A percentile compares a stretch with the other conserved stretches of the same genome.
phyloP scores from a whole-genome alignment of 2,329 filamentous ascomycete species.

The Diaporthe capsici region DNA sequence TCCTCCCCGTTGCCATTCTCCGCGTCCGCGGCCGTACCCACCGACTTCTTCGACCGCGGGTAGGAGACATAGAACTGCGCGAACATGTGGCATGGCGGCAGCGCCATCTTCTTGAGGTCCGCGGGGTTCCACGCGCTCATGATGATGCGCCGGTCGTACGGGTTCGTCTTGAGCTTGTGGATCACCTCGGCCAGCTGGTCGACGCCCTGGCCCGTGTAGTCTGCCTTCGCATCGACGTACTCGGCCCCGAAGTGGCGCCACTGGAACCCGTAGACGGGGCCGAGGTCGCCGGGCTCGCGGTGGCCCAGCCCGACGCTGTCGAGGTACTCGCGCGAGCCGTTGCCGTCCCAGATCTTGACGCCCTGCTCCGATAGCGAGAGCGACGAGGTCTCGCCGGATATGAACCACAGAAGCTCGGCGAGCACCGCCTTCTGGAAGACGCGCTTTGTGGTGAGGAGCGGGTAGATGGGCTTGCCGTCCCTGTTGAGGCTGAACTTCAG shows the following conservation, averaged over 20 bases:
- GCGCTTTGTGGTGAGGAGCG: conserved; percentile 96
- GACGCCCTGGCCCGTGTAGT: conserved; percentile 90
- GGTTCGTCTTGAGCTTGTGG: conserved; percentile 84
- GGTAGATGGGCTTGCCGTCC: conserved; percentile 76
- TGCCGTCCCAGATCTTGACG: conserved; percentile 98
- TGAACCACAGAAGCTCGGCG: conserved; percentile 96
- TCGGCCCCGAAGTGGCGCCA: conserved; percentile 98
- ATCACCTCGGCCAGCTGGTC: conserved; percentile 96
- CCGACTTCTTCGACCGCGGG: conserved; percentile 57
- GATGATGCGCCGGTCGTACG: conserved; percentile 92
- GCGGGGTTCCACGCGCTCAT: conserved; percentile 94
- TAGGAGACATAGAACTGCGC: conserved; percentile 95
- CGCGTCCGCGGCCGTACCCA: conserved; percentile 30
- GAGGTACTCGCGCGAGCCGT: conserved; percentile 90
- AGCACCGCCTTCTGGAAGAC: conserved; percentile 93
- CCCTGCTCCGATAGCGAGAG: conserved; percentile 81
- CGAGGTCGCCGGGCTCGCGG: conserved; percentile 89
- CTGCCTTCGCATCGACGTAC: conserved; percentile 82
- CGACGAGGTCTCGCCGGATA: conserved; percentile 87
- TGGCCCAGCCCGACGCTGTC: conserved; percentile 86
- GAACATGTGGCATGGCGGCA: conserved; percentile 98
- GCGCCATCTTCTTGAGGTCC: conserved; percentile 88
- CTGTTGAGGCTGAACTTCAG: conserved; percentile 88
- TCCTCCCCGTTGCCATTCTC: conserved; percentile 46
- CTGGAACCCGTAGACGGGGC: conserved; percentile 98